Evolutionary conservation across 2,329 filamentous ascomycete species (phyloP).

Genomic region (Colletotrichum incanum): DNA sequence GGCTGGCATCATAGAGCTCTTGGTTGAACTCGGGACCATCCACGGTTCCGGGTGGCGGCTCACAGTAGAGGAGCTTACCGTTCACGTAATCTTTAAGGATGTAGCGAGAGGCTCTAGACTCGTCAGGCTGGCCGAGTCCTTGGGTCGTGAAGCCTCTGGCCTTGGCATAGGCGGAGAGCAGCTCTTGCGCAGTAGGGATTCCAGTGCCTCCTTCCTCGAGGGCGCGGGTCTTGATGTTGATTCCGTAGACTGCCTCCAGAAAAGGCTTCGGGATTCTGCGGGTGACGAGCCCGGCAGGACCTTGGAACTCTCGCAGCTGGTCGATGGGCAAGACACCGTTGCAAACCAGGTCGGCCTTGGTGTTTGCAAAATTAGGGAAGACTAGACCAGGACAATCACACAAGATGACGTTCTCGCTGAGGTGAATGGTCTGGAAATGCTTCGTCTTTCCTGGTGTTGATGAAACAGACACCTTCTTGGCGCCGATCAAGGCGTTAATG

Average conservation of each 20-base stretch:
- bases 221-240: constrained; percentile 86
- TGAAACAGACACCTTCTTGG: constrained; percentile 98
- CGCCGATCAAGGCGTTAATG: constrained; percentile 98
- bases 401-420: constrained; percentile 89
- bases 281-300: constrained; percentile 86
- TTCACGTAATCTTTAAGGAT: constrained; percentile 98
- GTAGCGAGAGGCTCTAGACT: constrained; percentile 90
- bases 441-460: constrained; percentile 98
- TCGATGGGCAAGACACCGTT: constrained; percentile 97
- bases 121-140: constrained; percentile 91
- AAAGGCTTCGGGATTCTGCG: constrained; percentile 89
- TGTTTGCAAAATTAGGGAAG: constrained; percentile 97
- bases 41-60: constrained; percentile 83
- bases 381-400: constrained; percentile 99
- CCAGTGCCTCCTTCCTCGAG: constrained; percentile 95
- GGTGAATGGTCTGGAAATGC: constrained; percentile 98
- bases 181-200: constrained; percentile 84
- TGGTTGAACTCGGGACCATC: constrained; percentile 86
- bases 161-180: constrained; percentile 88
- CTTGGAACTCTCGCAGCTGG: constrained; percentile 92
- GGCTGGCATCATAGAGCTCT: constrained; percentile 87
- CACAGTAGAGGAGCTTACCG: constrained; percentile 93
- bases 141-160: constrained; percentile 93
- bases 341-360: constrained; percentile 95
- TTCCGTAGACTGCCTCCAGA: constrained; percentile 93